Conservation (phyloP, 2,329 filamentous ascomycete genomes). For the Didymella arachidicola region DNA sequence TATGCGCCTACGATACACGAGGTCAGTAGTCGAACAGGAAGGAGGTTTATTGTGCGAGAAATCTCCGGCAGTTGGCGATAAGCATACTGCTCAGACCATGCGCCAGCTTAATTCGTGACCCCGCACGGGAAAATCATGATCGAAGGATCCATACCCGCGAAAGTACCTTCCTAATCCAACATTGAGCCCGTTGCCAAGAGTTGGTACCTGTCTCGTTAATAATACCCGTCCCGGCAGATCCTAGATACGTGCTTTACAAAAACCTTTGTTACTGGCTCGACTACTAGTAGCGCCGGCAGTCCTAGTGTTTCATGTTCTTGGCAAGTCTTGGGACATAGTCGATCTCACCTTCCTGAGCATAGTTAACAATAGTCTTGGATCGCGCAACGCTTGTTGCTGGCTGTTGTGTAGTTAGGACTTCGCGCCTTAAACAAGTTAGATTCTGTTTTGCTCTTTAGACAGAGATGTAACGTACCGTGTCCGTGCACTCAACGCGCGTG, state of each 20-base stretch:
- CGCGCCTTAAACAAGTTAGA: background rate
- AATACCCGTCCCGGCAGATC: constrained; percentile 14
- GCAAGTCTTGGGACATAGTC: background rate
- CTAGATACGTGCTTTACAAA: constrained; percentile 18
- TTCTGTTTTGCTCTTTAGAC: background rate
- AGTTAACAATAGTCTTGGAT: background rate
- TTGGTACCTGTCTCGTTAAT: constrained; percentile 16
- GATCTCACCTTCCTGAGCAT: background rate
- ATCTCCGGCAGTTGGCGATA: constrained; percentile 17
- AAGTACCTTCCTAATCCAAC: constrained; percentile 33
- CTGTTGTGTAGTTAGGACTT: background rate
- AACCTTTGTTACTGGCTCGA: constrained; percentile 16
- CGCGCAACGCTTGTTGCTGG: background rate
- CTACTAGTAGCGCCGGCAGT: background rate
- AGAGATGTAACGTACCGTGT: no score
- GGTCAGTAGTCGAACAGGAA: constrained; percentile 28
- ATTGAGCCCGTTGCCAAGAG: constrained; percentile 25
- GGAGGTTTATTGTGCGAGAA: constrained; percentile 29
- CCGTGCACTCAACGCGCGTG: no score
- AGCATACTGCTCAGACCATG: constrained; percentile 13
- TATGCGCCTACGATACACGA: constrained; percentile 18
- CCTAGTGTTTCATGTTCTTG: background rate
- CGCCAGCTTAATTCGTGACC: constrained; percentile 17
- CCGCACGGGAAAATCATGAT: constrained; percentile 25
- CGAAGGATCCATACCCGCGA: constrained; percentile 21